phyloP scores from a whole-genome alignment of 202 grass and related monocot species.

The Cymbopogon flexuosus region DNA sequence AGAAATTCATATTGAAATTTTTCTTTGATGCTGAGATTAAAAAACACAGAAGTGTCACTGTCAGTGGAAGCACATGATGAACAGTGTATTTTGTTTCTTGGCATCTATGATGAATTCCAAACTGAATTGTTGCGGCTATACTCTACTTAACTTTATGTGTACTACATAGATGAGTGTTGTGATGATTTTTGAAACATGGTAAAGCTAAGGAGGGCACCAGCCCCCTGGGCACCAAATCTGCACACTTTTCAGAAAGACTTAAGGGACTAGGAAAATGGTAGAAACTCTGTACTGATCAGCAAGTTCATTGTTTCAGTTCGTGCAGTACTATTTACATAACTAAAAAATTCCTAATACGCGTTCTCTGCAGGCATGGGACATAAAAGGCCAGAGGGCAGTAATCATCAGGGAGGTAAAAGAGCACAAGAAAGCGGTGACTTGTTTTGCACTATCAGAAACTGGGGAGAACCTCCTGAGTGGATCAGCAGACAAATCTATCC shows the following conservation, averaged over 20 bases:
- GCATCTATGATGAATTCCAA: too few species aligned
- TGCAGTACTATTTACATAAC: constrained; percentile 1
- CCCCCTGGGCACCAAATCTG: too few species aligned
- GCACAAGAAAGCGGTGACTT: constrained; percentile 75
- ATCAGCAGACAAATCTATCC: constrained; percentile 87
- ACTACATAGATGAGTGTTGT: too few species aligned
- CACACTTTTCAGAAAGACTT: not conserved
- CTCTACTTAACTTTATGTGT: too few species aligned
- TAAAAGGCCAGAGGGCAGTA: constrained; percentile 70
- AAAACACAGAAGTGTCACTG: too few species aligned
- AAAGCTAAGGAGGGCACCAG: too few species aligned
- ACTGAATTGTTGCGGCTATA: too few species aligned
- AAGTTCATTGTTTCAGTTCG: constrained; percentile 1
- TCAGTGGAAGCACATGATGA: too few species aligned
- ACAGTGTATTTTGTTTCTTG: too few species aligned
- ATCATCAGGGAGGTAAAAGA: constrained; percentile 74
- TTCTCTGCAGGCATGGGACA: constrained; percentile 83
- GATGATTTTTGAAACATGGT: too few species aligned
- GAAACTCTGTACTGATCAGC: not conserved
- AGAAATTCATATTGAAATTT: too few species aligned
- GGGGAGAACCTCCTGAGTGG: constrained; percentile 81
- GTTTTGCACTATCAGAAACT: constrained; percentile 69
- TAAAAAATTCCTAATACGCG: not conserved
- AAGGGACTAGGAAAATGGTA: not conserved
- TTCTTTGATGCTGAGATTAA: too few species aligned